Evolutionary conservation across 2,329 filamentous ascomycete species (phyloP).

Genomic region (Zasmidium angulare): DNA sequence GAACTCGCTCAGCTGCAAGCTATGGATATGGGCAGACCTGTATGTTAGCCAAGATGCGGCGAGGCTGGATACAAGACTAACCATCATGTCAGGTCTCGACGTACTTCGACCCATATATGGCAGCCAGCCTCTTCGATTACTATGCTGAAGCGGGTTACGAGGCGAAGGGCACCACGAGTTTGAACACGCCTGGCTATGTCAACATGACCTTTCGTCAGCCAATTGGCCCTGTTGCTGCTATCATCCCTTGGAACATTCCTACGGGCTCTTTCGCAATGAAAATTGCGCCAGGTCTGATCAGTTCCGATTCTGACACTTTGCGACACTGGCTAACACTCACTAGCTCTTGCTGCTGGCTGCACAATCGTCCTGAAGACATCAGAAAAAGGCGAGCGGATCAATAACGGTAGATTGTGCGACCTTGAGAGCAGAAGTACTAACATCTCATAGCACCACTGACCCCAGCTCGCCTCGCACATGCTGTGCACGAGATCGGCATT

Average conservation of each 20-base stretch:
- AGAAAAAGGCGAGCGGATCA: slow-evolving; percentile 41
- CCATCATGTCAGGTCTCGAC: slow-evolving; percentile 17
- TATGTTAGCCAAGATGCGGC: slow-evolving; percentile 16
- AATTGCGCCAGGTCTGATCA: slow-evolving; percentile 70
- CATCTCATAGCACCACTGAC: slow-evolving; percentile 57
- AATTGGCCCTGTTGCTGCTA: slow-evolving; percentile 46
- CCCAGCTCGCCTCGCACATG: slow-evolving; percentile 23
- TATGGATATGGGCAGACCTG: slow-evolving; percentile 48
- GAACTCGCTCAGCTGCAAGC: slow-evolving; percentile 50
- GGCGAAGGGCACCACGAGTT: slow-evolving; percentile 45
- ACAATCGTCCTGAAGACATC: slow-evolving; percentile 50
- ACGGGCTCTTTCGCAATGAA: slow-evolving; percentile 76
- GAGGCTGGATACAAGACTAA: background rate
- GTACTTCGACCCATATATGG: slow-evolving; percentile 41
- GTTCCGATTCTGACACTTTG: no score
- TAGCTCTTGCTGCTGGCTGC: slow-evolving; percentile 50
- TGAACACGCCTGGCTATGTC: slow-evolving; percentile 51
- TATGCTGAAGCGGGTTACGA: slow-evolving; percentile 46
- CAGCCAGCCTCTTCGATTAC: slow-evolving; percentile 41
- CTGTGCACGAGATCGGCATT: slow-evolving; percentile 63
- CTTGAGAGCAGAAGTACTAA: slow-evolving; percentile 34
- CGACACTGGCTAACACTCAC: no score
- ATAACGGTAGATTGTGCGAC: background rate
- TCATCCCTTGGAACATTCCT: slow-evolving; percentile 83
- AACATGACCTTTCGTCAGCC: slow-evolving; percentile 39